phyloP scores from a whole-genome alignment of 345 rosid species.

The Camelina sativa region DNA sequence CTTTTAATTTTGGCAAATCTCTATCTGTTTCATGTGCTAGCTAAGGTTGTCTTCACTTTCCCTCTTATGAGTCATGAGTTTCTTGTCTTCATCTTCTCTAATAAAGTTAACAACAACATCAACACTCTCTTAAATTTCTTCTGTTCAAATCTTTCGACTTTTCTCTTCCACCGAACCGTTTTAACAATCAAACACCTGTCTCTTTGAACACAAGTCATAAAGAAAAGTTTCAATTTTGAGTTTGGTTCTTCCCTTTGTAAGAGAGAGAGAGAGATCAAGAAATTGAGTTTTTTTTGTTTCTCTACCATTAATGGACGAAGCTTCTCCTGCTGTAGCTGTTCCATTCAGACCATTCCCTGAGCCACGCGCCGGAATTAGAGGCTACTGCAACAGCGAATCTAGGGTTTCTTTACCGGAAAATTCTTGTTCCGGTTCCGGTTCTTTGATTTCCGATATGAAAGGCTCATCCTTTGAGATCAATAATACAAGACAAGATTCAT shows the following conservation, averaged over 20 bases:
- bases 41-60: constrained; percentile 44
- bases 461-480: constrained; percentile 31
- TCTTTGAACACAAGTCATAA: not conserved
- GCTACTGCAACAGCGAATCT: constrained; percentile 37
- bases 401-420: constrained; percentile 32
- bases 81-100: constrained; percentile 46
- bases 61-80: constrained; percentile 42
- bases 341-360: constrained; percentile 50
- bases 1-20: constrained; percentile 39
- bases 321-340: constrained; percentile 51
- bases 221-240: too few relatives aligned
- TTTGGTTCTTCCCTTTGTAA: not conserved
- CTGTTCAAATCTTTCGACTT: constrained; percentile 25
- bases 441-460: constrained; percentile 19
- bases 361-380: constrained; percentile 45
- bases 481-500: constrained; percentile 13
- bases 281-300: not conserved
- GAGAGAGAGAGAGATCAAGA: not conserved
- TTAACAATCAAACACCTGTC: constrained; percentile 13
- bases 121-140: constrained; percentile 23
- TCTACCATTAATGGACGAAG: constrained; percentile 52
- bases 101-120: constrained; percentile 21
- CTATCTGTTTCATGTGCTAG: constrained; percentile 40
- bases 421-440: constrained; percentile 17
- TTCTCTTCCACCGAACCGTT: constrained; percentile 17